Evolutionary conservation across 495 filamentous ascomycete species (phyloP), one percentile per base, ranked within the genome.

Genomic region (Aspergillus ostianus): DNA sequence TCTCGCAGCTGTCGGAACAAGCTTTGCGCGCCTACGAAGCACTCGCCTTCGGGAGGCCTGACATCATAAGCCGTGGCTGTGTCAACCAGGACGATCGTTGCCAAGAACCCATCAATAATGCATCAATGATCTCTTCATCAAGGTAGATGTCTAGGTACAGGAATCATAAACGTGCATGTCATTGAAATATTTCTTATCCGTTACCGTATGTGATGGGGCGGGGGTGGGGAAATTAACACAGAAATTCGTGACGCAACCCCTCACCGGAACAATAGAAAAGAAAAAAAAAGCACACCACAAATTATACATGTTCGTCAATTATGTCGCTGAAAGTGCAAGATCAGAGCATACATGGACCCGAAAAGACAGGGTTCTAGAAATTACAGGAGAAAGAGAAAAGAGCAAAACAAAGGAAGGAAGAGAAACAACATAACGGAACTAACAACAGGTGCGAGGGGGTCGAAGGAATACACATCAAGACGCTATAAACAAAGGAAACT

Each of bases 1-100:
- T 41, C 36, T 13, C 13, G 36, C 1, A 41, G 36, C 9, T 29
- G 52, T 54, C 36, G 32, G 32, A 54, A 48, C 45, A 56, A 56
- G 54, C 41, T 47, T 56, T 30, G 21, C 32, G 23, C 30, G 23
- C 32, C 20, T 46, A n/a, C 36, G 20, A n/a, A n/a, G 41, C 21
- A n/a, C 20, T 26, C 23, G 23, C 36, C 51, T 41, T 53, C 27
- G 41, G 6, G 18, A 18, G 21, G 36, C 46, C 53, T 55, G 32
- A 55, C 52, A 36, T 55, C 52, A 55, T 55, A 20, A 55, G 27
- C 18, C 20, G 54, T 56, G 54, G 54, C 54, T 56, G 54, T 56
- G 54, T 47, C 20, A 9, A 47, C 23, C 6, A 23, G 23, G 13
- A 18, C 23, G 19, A 30, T 30, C n/a, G 51, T 44, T 30, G 30